phyloP scores from a whole-genome alignment of 192 early-diverging fungal genomes.

The Obelidium mucronatum region DNA sequence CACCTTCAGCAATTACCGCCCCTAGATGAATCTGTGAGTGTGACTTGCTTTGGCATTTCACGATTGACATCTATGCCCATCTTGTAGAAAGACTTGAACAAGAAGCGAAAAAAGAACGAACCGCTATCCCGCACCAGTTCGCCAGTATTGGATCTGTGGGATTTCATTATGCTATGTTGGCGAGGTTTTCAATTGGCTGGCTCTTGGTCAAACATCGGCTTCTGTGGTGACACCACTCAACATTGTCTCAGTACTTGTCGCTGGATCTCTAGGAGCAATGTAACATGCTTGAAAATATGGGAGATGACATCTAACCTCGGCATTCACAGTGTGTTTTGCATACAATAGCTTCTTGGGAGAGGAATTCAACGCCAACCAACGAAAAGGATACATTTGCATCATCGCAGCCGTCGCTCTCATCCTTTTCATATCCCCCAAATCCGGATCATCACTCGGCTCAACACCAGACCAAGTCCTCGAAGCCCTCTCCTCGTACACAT shows the following conservation, averaged over 20 bases:
- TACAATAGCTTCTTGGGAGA: constrained; percentile 39
- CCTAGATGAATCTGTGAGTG: neutral
- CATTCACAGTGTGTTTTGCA: neutral
- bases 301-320: neutral
- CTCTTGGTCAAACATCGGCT: constrained; percentile 38
- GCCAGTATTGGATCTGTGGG: constrained; percentile 35
- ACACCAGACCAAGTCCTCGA: constrained; percentile 32
- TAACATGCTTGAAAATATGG: no score
- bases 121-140: neutral
- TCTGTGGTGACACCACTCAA: constrained; percentile 47
- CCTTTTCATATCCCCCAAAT: constrained; percentile 36
- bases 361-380: constrained; percentile 14
- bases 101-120: constrained; percentile 11
- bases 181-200: constrained; percentile 39
- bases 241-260: constrained; percentile 39
- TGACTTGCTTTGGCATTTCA: no score
- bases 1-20: constrained; percentile 4
- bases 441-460: neutral
- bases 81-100: neutral
- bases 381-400: constrained; percentile 34
- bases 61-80: no score
- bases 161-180: constrained; percentile 39
- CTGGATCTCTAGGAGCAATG: constrained; percentile 23
- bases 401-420: constrained; percentile 34
- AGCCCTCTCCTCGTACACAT: neutral